Evolutionary conservation across 345 rosid species (phyloP).

Genomic region (Sisymbrium irio): DNA sequence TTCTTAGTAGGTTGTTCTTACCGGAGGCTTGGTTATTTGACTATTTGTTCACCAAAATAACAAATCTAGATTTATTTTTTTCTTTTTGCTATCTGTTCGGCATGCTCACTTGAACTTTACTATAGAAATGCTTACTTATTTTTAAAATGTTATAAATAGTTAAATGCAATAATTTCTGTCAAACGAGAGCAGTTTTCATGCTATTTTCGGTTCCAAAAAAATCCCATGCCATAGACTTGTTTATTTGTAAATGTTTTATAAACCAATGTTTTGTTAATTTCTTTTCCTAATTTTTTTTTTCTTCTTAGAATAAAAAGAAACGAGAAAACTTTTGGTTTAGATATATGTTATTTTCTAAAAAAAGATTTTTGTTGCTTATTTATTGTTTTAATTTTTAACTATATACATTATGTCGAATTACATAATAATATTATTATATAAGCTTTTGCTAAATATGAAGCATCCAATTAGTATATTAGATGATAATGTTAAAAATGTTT

Average conservation of each 20-base stretch:
- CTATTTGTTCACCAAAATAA: not conserved
- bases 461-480: too few species aligned
- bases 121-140: not conserved
- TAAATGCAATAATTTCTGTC: not conserved
- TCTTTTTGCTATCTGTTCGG: not conserved
- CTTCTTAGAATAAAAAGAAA: not conserved
- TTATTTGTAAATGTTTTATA: not conserved
- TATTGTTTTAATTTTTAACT: too few species aligned
- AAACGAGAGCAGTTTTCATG: not conserved
- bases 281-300: not conserved
- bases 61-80: not conserved
- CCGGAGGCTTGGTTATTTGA: not conserved
- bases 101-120: not conserved
- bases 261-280: not conserved
- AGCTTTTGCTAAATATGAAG: too few species aligned
- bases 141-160: not conserved
- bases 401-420: too few species aligned
- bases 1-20: slow-evolving; percentile 12
- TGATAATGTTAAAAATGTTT: too few species aligned
- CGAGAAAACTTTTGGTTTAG: not conserved
- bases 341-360: not conserved
- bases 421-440: too few species aligned
- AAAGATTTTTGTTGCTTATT: too few species aligned
- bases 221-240: not conserved
- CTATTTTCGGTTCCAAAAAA: too few species aligned